Conservation (phyloP, 108 stramenopile genomes). For the Nannochloropsis salina region DNA sequence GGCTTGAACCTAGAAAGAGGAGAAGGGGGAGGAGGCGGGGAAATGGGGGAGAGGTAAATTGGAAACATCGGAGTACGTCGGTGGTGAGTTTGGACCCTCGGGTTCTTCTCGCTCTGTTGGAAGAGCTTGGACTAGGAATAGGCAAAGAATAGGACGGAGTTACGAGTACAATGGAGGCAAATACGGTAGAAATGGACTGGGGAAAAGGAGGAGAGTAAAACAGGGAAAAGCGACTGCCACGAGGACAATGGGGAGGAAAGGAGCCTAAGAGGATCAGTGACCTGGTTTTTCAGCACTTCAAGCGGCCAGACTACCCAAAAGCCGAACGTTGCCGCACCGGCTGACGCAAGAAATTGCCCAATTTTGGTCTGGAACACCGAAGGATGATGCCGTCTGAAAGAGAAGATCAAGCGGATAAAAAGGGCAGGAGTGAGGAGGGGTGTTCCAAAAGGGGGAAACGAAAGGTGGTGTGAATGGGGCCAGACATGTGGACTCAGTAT, state of each 20-base stretch:
- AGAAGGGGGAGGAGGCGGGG: neutral
- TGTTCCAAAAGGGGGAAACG: neutral
- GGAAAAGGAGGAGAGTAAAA: neutral
- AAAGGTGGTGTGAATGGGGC: neutral
- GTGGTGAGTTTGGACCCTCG: neutral
- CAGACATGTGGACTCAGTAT: neutral
- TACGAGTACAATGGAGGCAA: too few species aligned
- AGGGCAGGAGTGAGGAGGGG: neutral
- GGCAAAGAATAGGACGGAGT: too few species aligned
- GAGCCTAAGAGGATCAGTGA: neutral
- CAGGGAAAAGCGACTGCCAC: neutral
- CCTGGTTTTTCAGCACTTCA: conserved; percentile 17
- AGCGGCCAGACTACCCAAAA: conserved; percentile 7
- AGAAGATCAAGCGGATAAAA: neutral
- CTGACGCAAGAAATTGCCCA: neutral
- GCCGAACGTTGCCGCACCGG: neutral
- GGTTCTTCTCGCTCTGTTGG: neutral
- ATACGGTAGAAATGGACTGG: neutral
- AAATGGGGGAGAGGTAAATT: neutral
- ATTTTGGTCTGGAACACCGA: neutral
- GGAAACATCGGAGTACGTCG: too few species aligned
- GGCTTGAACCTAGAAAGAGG: neutral
- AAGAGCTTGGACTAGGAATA: too few species aligned
- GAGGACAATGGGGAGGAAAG: neutral
- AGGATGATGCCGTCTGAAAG: conserved; percentile 3